These are phyloP conservation scores for Ogataea sp. DNA, from an alignment of 805 yeast genomes.

Conservation along the genomic window DNA sequence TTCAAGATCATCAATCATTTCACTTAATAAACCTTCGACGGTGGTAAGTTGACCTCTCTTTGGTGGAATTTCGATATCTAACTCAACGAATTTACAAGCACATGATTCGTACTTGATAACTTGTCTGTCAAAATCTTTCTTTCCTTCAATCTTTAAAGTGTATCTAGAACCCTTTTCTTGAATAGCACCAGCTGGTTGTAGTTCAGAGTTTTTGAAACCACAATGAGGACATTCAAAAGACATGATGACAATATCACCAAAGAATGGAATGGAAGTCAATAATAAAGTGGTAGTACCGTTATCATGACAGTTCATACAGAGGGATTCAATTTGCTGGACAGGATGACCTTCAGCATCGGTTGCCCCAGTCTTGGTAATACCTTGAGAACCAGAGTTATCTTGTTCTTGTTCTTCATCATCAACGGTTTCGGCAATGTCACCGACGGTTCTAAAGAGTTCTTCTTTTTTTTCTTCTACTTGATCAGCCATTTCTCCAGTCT, in stretches of 20 bases:
- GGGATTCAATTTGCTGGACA: slow-evolving; percentile 88
- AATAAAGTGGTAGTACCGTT: slow-evolving; percentile 78
- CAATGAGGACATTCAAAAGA: slow-evolving; percentile 96
- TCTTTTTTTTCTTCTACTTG: slow-evolving; percentile 19
- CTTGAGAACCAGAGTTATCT: slow-evolving; percentile 27
- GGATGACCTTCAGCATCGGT: slow-evolving; percentile 84
- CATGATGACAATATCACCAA: slow-evolving; percentile 86
- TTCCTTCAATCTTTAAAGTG: slow-evolving; percentile 55
- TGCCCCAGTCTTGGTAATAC: slow-evolving; percentile 64
- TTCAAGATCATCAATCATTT: slow-evolving; percentile 74
- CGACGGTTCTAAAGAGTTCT: slow-evolving; percentile 49
- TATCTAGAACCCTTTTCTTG: slow-evolving; percentile 83
- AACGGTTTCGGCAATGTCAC: slow-evolving; percentile 43
- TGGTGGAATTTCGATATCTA: slow-evolving; percentile 93
- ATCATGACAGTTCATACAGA: slow-evolving; percentile 93
- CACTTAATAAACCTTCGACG: slow-evolving; percentile 79
- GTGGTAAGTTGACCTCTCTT: slow-evolving; percentile 90
- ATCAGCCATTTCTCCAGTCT: slow-evolving; percentile 13
- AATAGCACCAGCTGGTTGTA: slow-evolving; percentile 91
- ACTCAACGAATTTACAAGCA: slow-evolving; percentile 66
- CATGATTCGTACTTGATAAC: slow-evolving; percentile 89
- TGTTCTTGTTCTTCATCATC: slow-evolving; percentile 20
- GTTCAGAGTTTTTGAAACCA: slow-evolving; percentile 81
- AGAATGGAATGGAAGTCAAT: slow-evolving; percentile 84
- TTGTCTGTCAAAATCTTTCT: slow-evolving; percentile 78